Base-by-base conservation (phyloP, 805 yeast species). In the Kodamaea neixiangensis region DNA sequence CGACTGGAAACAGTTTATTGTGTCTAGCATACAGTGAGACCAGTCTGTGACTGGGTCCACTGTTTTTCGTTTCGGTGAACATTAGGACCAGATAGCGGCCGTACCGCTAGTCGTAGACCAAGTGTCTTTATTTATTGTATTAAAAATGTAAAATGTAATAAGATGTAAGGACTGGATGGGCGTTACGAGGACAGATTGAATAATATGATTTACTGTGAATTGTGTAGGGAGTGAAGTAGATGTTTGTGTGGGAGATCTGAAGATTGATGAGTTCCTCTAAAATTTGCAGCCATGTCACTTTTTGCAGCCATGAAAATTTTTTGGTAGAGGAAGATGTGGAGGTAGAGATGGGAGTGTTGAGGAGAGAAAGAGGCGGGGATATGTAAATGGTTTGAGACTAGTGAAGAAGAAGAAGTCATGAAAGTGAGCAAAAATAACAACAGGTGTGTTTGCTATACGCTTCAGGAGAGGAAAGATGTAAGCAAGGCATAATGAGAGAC, bases 1-100 rank as follows among this genome's bases (percentile, higher is more conserved):
- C 42, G 69, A 66, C 40, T 71, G 75, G 76, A 66, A 62, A 48
- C 57, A 58, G 20, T 65, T 66, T 52, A 58, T 66, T 25, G 50
- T 56, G 41, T 41, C 44, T 14, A 44, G 47, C 37, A 44, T 44
- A 31, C 47, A 44, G 37, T 44, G 20, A 43, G n/a, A 20, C 25
- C 18, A 20, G 25, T 29, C 31, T 29, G 25, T 31, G 40, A 44
- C 20, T 14, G 14, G 15, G 4, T n/a, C 15, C 18, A 15, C 17
- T 34, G 6, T n/a, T 14, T 34, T 34, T n/a, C 7, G 19, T 7
- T 34, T 34, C 38, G 38, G 38, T 34, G 15, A 34, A 34, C 19
- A 34, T 34, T 37, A 37, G 41, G 41, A 37, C 41, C 4, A 11
- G n/a, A 19, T 10, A 13, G 31, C 10, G 11, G 31, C 11, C 31